Evolutionary conservation across 2,329 filamentous ascomycete species (phyloP), one percentile per base, ranked within the genome.

Genomic region (Fusarium gaditjirri): DNA sequence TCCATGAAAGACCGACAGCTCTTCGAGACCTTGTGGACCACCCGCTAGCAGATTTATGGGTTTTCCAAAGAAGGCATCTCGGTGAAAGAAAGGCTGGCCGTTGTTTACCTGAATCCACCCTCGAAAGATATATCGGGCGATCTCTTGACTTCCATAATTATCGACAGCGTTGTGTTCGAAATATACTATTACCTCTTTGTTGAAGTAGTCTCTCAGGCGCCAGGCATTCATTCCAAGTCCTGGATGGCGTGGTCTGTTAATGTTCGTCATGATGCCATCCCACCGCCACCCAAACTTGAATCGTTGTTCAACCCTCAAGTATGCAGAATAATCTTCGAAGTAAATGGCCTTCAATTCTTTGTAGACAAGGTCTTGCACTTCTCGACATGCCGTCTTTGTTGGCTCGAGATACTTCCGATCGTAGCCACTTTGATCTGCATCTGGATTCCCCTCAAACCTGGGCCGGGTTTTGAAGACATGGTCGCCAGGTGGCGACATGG

Each of bases 301-400:
- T n/a, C 29, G 29, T 11, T 4, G 3, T 31, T 31, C 29, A 31
- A 31, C 10, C 2, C 6, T 25, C 9, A 16, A 1, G 29, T 19
- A 11, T 46, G 0, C 19, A 19, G 43, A 25, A 8, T 6, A 29
- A 16, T 21, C 0, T 19, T 29, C 25, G 43, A 29, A 46, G 25
- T 21, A 46, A 8, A 10, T 16, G 12, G 19, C 10, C 9, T 21
- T 12, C 3, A 29, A 25, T n/a, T 46, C 43, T 13, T 16, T 29
- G 25, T 46, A 16, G 8, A 46, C 21, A 46, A 46, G 43, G 21
- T 46, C 43, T 10, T 9, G 25, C 8, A 29, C 29, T 5, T 46
- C 25, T 5, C 4, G 14, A 3, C 11, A 10, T 1, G 25, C 5
- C 8, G 13, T 4, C 19, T 3, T 46, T 1, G 43, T 14, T 4